phyloP scores from a whole-genome alignment of 352 stramenopile genomes.

The Thalassiosira hispida region DNA sequence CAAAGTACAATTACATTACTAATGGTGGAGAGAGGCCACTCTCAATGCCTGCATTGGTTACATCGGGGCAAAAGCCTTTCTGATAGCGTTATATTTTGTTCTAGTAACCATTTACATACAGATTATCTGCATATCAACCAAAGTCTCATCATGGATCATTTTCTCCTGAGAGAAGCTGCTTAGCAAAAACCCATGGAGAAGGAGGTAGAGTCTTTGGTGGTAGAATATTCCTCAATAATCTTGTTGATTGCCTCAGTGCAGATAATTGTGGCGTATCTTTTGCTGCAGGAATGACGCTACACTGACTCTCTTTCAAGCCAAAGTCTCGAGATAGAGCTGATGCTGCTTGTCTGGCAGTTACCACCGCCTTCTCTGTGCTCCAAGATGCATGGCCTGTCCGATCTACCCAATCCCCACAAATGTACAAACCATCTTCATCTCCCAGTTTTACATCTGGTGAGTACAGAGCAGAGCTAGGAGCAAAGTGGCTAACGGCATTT shows the following conservation, averaged over 20 bases:
- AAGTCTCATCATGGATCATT: constrained; percentile 10
- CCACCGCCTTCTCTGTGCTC: constrained; percentile 81
- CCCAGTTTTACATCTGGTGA: constrained; percentile 63
- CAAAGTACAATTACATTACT: constrained; percentile 51
- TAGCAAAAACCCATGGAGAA: constrained; percentile 66
- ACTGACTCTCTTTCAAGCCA: constrained; percentile 44
- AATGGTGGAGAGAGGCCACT: constrained; percentile 34
- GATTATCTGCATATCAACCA: neutral
- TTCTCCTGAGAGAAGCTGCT: constrained; percentile 40
- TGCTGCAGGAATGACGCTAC: constrained; percentile 66
- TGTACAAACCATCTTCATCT: constrained; percentile 70
- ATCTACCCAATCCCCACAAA: constrained; percentile 80
- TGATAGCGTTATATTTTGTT: neutral
- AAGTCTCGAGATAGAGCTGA: constrained; percentile 63
- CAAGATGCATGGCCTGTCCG: constrained; percentile 74
- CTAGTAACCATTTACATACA: too few relatives aligned
- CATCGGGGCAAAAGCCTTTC: constrained; percentile 39
- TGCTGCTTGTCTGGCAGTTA: constrained; percentile 75
- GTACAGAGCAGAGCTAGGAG: constrained; percentile 55
- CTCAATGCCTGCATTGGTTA: constrained; percentile 49
- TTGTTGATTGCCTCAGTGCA: constrained; percentile 58
- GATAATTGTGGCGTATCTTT: constrained; percentile 68
- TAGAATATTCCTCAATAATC: constrained; percentile 42
- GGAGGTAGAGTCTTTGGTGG: constrained; percentile 52
- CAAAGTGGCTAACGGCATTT: constrained; percentile 83